These are phyloP conservation scores for Coemansia guatemalensis DNA, from an alignment of 192 early-diverging fungal species.

Conservation along the genomic window DNA sequence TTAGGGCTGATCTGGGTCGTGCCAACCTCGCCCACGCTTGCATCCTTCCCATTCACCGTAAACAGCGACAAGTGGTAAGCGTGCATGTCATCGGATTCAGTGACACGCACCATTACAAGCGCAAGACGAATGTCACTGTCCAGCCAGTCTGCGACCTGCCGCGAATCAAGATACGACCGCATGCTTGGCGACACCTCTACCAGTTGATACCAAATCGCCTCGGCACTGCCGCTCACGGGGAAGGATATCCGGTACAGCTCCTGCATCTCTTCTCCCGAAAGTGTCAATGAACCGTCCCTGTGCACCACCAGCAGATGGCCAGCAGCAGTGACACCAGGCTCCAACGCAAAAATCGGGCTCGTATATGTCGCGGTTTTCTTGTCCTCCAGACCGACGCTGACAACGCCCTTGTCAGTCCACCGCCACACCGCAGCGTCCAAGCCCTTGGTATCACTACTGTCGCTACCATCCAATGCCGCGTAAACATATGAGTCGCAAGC, in stretches of 20 bases:
- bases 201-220: constrained; percentile 45
- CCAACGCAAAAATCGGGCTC: constrained; percentile 31
- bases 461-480: constrained; percentile 29
- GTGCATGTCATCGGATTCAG: constrained; percentile 12
- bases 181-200: constrained; percentile 50
- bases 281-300: constrained; percentile 31
- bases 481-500: constrained; percentile 32
- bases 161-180: constrained; percentile 53
- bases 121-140: constrained; percentile 31
- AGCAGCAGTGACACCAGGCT: constrained; percentile 30
- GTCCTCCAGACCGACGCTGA: constrained; percentile 48
- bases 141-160: constrained; percentile 51
- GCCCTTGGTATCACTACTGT: constrained; percentile 13
- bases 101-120: constrained; percentile 19
- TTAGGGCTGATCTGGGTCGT: constrained; percentile 44
- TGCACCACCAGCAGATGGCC: constrained; percentile 42
- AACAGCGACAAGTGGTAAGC: constrained; percentile 33
- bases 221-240: constrained; percentile 14
- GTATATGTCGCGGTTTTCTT: constrained; percentile 22
- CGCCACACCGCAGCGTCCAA: constrained; percentile 38
- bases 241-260: constrained; percentile 9
- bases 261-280: constrained; percentile 21
- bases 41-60: constrained; percentile 28
- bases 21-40: constrained; percentile 36
- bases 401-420: constrained; percentile 50